Conservation (phyloP, 2,329 filamentous ascomycete species). For the Arthrobotrys entomopaga region DNA sequence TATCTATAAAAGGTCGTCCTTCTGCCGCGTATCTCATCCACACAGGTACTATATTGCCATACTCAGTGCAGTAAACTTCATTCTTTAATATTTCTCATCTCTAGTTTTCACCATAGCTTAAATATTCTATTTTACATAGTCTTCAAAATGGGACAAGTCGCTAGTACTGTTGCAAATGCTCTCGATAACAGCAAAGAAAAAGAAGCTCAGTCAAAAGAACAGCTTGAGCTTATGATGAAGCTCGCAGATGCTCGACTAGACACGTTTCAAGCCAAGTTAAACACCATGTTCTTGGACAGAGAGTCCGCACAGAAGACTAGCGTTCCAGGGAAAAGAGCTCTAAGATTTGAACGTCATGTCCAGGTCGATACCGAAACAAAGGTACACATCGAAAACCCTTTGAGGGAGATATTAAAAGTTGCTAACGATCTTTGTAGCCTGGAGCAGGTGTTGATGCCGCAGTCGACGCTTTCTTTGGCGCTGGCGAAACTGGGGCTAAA, state of each 20-base stretch:
- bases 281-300: slow-evolving; percentile 3
- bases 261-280: not conserved
- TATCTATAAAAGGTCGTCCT: too few species aligned
- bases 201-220: not conserved
- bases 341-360: not conserved
- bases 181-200: slow-evolving; percentile 1
- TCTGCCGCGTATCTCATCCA: too few species aligned
- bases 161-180: not conserved
- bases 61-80: too few species aligned
- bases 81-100: too few species aligned
- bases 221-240: slow-evolving; percentile 7
- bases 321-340: slow-evolving; percentile 3
- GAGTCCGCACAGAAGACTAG: slow-evolving; percentile 2
- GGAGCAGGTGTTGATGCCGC: not conserved
- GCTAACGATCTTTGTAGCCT: not conserved
- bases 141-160: not conserved
- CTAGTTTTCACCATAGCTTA: too few species aligned
- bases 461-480: slow-evolving; percentile 1
- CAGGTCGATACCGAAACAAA: slow-evolving; percentile 1
- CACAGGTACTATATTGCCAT: too few species aligned
- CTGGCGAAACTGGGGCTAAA: not conserved
- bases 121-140: not conserved
- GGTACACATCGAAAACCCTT: not conserved
- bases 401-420: too few species aligned
- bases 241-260: not conserved